Percentiles rank a stretch among this genome's conserved stretches.
Conservation (phyloP, 1,284 basidiomycete genomes). For the Malassezia caprae region DNA sequence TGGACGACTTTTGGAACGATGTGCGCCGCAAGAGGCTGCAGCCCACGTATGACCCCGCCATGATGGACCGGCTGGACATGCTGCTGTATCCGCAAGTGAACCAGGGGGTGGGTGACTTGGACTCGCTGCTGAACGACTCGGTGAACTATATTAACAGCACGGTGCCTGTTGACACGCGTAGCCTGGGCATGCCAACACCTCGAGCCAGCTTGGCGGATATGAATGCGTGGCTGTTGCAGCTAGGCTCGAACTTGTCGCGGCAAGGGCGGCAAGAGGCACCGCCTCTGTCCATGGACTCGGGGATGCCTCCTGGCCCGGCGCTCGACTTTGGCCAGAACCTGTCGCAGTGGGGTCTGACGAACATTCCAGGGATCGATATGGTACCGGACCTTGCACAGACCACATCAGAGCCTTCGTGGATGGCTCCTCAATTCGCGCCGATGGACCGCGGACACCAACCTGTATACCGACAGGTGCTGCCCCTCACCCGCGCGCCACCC, state of each 20-base stretch:
- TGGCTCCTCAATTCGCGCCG: background rate
- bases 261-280: background rate
- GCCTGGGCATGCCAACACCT: background rate
- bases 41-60: conserved; percentile 38
- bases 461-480: conserved; percentile 38
- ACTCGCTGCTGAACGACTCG: conserved; percentile 10
- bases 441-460: conserved; percentile 22
- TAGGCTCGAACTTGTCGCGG: conserved; percentile 37
- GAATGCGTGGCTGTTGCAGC: conserved; percentile 45
- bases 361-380: conserved; percentile 39
- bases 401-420: background rate
- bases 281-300: background rate
- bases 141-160: conserved; percentile 4
- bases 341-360: conserved; percentile 27
- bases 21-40: conserved; percentile 34
- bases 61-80: conserved; percentile 37
- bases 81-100: background rate
- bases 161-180: background rate
- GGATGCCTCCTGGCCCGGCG: background rate
- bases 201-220: conserved; percentile 31
- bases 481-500: conserved; percentile 38
- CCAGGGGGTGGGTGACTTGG: background rate
- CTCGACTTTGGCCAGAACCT: conserved; percentile 30
- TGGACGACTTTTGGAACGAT: conserved; percentile 39
- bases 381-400: conserved; percentile 13